Percentiles rank a stretch among this genome's conserved stretches.
phyloP scores from a whole-genome alignment of 116 monocot species.

The Zostera marina region DNA sequence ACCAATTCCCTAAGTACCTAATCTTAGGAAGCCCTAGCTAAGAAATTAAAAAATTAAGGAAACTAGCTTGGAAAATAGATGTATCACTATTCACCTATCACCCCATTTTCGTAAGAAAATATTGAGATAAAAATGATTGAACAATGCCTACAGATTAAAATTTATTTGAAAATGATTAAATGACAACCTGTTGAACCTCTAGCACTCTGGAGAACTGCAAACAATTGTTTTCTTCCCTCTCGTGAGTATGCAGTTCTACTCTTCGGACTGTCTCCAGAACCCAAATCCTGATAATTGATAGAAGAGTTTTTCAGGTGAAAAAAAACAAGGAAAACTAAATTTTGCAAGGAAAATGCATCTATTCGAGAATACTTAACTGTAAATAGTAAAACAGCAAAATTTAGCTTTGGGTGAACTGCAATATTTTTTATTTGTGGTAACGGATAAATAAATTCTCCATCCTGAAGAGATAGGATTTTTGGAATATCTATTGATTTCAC shows the following conservation, averaged over 20 bases:
- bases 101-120: background rate
- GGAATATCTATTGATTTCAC: conserved; percentile 84
- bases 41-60: no score
- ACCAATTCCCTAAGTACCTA: no score
- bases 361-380: conserved; percentile 40
- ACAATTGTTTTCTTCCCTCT: conserved; percentile 90
- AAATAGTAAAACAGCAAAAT: conserved; percentile 79
- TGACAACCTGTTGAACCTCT: conserved; percentile 78
- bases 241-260: conserved; percentile 76
- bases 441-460: conserved; percentile 90
- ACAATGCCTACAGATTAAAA: background rate
- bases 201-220: conserved; percentile 93
- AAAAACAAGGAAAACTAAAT: background rate
- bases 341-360: background rate
- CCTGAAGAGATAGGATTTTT: conserved; percentile 64
- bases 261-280: conserved; percentile 43
- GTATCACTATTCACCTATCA: background rate
- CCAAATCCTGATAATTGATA: conserved; percentile 31
- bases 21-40: no score
- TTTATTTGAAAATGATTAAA: conserved; percentile 8
- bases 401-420: conserved; percentile 78
- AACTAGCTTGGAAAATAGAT: no score
- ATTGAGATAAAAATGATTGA: background rate
- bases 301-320: background rate
- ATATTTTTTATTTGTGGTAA: conserved; percentile 71